phyloP scores from a whole-genome alignment of 2,329 filamentous ascomycete species.

The Colletotrichum tofieldiae region DNA sequence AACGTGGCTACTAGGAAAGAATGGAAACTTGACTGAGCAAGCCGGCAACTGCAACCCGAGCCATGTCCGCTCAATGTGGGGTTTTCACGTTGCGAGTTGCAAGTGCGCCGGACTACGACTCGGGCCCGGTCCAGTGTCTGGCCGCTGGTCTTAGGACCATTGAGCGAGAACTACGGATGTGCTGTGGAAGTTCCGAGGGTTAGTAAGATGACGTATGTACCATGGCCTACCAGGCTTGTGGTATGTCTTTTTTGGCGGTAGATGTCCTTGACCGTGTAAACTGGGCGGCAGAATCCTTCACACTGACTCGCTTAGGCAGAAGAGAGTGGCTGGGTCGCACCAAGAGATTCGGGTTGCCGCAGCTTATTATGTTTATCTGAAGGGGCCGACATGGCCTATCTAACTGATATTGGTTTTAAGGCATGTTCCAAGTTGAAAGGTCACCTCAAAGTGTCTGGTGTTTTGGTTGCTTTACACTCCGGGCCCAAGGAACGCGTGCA shows the following conservation, averaged over 20 bases:
- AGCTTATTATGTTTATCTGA: background rate
- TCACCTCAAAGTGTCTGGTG: background rate
- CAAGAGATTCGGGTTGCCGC: background rate
- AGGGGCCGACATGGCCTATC: background rate
- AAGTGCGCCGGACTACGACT: conserved; percentile 21
- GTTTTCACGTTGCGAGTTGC: conserved; percentile 10
- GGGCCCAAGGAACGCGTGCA: background rate
- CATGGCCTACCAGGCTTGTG: background rate
- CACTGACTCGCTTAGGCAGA: background rate
- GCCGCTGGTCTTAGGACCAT: background rate
- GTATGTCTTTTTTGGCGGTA: background rate
- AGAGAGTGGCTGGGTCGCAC: background rate
- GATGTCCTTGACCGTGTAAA: background rate
- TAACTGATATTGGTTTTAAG: background rate
- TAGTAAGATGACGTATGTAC: conserved; percentile 27
- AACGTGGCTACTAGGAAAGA: conserved; percentile 5
- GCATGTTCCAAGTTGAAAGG: background rate
- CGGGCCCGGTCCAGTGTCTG: background rate
- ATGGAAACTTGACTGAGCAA: conserved; percentile 7
- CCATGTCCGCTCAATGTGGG: conserved; percentile 4
- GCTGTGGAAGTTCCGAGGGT: background rate
- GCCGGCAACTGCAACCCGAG: conserved; percentile 9
- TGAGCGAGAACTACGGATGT: background rate
- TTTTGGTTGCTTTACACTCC: too few species aligned
- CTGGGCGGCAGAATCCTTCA: background rate